phyloP scores from a whole-genome alignment of 1,284 basidiomycete species.

The Cryptococcus sp. region DNA sequence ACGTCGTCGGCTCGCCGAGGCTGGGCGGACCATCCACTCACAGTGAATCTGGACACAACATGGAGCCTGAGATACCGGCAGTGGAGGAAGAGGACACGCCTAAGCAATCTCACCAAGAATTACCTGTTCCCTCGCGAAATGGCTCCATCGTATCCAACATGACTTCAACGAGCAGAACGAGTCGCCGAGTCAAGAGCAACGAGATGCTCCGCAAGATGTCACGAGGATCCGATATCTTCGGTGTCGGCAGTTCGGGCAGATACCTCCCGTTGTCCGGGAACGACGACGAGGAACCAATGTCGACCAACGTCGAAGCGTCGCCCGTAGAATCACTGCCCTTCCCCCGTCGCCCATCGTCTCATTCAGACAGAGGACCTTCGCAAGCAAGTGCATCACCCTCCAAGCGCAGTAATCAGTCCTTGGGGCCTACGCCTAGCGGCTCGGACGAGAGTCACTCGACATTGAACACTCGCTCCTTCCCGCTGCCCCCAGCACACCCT shows the following conservation, averaged over 20 bases:
- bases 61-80: not conserved
- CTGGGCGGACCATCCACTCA: constrained; percentile 4
- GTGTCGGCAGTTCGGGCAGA: constrained; percentile 13
- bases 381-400: not conserved
- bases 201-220: constrained; percentile 33
- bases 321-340: constrained; percentile 11
- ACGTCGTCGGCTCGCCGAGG: constrained; percentile 1
- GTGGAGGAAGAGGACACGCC: constrained; percentile 11
- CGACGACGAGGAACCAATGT: constrained; percentile 18
- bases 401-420: not conserved
- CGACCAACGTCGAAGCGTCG: constrained; percentile 7
- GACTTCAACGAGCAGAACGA: constrained; percentile 18
- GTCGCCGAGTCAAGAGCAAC: constrained; percentile 17
- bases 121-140: constrained; percentile 14
- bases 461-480: constrained; percentile 16
- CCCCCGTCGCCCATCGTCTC: constrained; percentile 8
- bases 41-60: constrained; percentile 3
- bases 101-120: constrained; percentile 8
- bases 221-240: constrained; percentile 18
- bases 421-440: not conserved
- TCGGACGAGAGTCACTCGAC: constrained; percentile 7
- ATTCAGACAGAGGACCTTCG: not conserved
- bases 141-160: constrained; percentile 21
- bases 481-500: constrained; percentile 10
- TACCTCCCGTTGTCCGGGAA: constrained; percentile 33